These are phyloP conservation scores for Amaranthus palmeri DNA, from an alignment of 148 eudicot genomes.

Conservation along the genomic window DNA sequence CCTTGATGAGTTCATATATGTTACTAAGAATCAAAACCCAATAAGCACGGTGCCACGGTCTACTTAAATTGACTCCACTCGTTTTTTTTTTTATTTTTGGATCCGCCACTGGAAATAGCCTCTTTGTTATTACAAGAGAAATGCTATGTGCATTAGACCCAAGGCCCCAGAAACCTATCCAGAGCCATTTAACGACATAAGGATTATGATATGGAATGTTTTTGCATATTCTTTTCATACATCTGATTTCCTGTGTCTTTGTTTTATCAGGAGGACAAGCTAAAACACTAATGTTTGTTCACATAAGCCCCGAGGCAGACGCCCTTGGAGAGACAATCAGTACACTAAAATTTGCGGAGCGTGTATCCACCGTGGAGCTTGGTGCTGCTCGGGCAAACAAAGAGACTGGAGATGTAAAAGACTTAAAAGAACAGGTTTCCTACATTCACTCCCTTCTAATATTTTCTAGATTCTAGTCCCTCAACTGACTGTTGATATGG, in stretches of 20 bases:
- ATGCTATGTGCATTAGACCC: no score
- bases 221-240: background rate
- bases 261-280: slow-evolving; percentile 73
- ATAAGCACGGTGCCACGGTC: no score
- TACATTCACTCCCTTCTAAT: background rate
- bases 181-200: no score
- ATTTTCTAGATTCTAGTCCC: background rate
- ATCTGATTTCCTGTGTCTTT: slow-evolving; percentile 1
- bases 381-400: slow-evolving; percentile 83
- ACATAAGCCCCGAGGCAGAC: slow-evolving; percentile 81
- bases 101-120: no score
- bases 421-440: slow-evolving; percentile 78
- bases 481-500: background rate
- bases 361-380: slow-evolving; percentile 86
- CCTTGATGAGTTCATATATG: no score
- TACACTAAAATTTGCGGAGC: slow-evolving; percentile 94
- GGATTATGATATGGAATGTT: no score
- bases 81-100: no score
- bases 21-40: no score
- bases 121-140: no score
- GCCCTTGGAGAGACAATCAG: slow-evolving; percentile 83
- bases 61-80: no score
- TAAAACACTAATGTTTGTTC: slow-evolving; percentile 96
- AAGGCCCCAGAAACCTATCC: no score
- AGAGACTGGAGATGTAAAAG: slow-evolving; percentile 62